These are phyloP conservation scores for Aspergillus costaricaensis DNA, from an alignment of 2,329 filamentous ascomycete species.

Conservation along the genomic window DNA sequence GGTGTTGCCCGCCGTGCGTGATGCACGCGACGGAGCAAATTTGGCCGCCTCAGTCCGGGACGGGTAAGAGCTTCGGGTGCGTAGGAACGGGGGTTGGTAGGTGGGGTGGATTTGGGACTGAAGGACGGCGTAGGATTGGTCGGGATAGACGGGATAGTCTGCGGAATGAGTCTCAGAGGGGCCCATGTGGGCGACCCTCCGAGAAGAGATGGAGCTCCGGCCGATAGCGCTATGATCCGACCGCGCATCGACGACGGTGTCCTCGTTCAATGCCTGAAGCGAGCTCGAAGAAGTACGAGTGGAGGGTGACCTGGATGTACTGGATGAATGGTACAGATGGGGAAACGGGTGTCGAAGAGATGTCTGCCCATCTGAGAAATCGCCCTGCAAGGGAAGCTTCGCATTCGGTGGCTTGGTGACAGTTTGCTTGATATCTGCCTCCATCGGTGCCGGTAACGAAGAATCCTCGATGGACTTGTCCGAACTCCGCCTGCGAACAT, in stretches of 20 bases:
- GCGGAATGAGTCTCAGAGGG: slow-evolving; percentile 28
- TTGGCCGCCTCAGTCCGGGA: slow-evolving; percentile 34
- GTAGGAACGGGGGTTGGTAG: slow-evolving; percentile 41
- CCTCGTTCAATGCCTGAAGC: slow-evolving; percentile 44
- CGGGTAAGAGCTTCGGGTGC: slow-evolving; percentile 48
- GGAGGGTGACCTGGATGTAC: slow-evolving; percentile 38
- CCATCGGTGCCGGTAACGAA: slow-evolving; percentile 21
- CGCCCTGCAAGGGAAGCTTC: slow-evolving; percentile 28
- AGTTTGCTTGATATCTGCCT: slow-evolving; percentile 24
- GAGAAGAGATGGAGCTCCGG: slow-evolving; percentile 26
- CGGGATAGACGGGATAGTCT: slow-evolving; percentile 50
- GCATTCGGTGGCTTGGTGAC: slow-evolving; percentile 29
- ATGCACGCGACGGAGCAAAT: slow-evolving; percentile 27
- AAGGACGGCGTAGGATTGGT: slow-evolving; percentile 51
- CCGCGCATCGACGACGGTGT: slow-evolving; percentile 39
- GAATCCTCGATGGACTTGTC: slow-evolving; percentile 26
- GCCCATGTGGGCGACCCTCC: slow-evolving; percentile 30
- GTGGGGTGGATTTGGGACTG: slow-evolving; percentile 47
- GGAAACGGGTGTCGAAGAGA: slow-evolving; percentile 36
- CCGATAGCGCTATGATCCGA: slow-evolving; percentile 31
- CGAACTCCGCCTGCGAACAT: slow-evolving; percentile 20
- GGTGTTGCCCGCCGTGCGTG: slow-evolving; percentile 50
- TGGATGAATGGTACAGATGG: slow-evolving; percentile 39
- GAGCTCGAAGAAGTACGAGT: slow-evolving; percentile 47
- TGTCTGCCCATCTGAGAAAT: slow-evolving; percentile 33